Percentiles rank a stretch among this genome's conserved stretches.
Evolutionary conservation across 2,329 filamentous ascomycete species (phyloP).

Genomic region (Xylaria sp.): DNA sequence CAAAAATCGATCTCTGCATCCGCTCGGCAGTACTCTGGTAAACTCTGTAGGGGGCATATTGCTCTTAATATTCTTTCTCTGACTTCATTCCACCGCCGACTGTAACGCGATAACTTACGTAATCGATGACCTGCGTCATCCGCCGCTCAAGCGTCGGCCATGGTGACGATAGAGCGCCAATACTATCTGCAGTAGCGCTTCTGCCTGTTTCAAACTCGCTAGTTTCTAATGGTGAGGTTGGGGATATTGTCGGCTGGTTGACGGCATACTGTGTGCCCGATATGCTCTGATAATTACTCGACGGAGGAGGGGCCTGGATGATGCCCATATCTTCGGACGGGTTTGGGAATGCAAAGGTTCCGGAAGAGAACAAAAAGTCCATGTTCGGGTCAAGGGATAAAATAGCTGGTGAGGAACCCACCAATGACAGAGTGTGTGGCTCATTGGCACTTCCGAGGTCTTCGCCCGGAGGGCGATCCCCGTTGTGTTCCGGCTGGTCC

Average conservation of each 20-base stretch:
- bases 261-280: neutral
- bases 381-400: slow-evolving; percentile 21
- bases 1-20: slow-evolving; percentile 2
- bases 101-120: slow-evolving; percentile 6
- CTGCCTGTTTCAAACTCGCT: neutral
- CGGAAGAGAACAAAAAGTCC: slow-evolving; percentile 17
- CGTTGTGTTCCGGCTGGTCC: neutral
- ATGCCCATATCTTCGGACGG: neutral
- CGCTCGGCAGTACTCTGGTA: neutral
- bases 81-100: neutral
- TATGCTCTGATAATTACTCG: neutral
- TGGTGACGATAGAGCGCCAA: neutral
- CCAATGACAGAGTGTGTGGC: slow-evolving; percentile 2
- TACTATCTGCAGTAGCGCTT: slow-evolving; percentile 1
- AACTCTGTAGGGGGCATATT: neutral
- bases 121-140: neutral
- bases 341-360: slow-evolving; percentile 9
- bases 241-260: neutral
- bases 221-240: neutral
- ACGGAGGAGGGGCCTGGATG: neutral
- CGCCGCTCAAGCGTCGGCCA: slow-evolving; percentile 7
- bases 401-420: slow-evolving; percentile 7
- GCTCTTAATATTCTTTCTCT: neutral
- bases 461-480: neutral
- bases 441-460: slow-evolving; percentile 8